Conservation (phyloP, 495 filamentous ascomycete species). For the Venustampulla echinocandica region DNA sequence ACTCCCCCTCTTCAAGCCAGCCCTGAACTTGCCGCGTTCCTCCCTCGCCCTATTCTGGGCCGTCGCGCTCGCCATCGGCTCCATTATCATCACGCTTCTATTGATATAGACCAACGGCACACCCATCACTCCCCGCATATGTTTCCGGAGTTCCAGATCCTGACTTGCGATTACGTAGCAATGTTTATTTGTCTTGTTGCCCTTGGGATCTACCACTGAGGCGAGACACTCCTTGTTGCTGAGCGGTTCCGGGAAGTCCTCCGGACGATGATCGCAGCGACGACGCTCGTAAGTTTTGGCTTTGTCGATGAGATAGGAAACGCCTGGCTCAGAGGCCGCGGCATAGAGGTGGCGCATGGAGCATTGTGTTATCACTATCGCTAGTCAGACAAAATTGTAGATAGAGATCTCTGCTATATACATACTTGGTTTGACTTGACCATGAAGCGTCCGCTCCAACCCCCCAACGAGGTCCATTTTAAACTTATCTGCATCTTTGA, state of each 20-base stretch:
- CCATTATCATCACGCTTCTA: slow-evolving; percentile 81
- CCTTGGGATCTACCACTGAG: slow-evolving; percentile 67
- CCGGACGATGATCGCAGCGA: slow-evolving; percentile 80
- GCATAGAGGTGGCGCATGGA: slow-evolving; percentile 67
- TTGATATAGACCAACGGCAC: slow-evolving; percentile 73
- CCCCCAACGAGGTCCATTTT: slow-evolving; percentile 71
- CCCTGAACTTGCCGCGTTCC: slow-evolving; percentile 69
- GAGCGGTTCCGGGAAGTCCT: slow-evolving; percentile 59
- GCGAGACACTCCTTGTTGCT: slow-evolving; percentile 68
- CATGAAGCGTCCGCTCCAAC: slow-evolving; percentile 67
- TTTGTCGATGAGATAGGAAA: slow-evolving; percentile 51
- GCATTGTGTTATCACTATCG: slow-evolving; percentile 53
- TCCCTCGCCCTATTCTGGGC: slow-evolving; percentile 52
- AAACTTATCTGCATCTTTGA: slow-evolving; percentile 61
- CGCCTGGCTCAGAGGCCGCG: slow-evolving; percentile 42
- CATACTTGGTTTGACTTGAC: slow-evolving; percentile 76
- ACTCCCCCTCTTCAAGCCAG: slow-evolving; percentile 53
- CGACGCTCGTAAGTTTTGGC: slow-evolving; percentile 73
- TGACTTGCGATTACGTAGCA: slow-evolving; percentile 83
- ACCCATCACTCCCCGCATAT: slow-evolving; percentile 54
- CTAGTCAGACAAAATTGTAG: neutral
- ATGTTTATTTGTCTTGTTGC: slow-evolving; percentile 69
- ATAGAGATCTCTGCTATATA: slow-evolving; percentile 7
- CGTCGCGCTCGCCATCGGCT: slow-evolving; percentile 68
- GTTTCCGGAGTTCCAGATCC: slow-evolving; percentile 46